phyloP scores from a whole-genome alignment of 225 moss, liverwort and hornwort species.

The Straminergon stramineum region DNA sequence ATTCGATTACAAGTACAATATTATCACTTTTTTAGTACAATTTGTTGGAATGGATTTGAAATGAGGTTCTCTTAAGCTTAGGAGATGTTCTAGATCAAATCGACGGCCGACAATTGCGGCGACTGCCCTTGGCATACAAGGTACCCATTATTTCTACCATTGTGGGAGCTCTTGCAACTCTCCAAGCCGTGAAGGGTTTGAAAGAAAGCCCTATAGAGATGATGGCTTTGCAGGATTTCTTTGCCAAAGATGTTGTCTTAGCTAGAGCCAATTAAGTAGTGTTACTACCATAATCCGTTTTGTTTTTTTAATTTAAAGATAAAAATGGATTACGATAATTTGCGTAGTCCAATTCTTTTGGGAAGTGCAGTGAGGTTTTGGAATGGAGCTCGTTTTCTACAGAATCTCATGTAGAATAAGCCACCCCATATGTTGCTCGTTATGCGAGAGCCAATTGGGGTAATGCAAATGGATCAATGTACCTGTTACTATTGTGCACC shows the following conservation, averaged over 20 bases:
- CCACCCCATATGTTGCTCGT: background rate
- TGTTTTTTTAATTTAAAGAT: background rate
- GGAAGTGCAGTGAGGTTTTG: background rate
- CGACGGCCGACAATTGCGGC: constrained; percentile 76
- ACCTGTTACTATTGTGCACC: background rate
- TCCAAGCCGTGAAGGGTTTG: constrained; percentile 77
- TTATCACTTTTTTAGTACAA: too few species aligned
- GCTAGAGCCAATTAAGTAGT: constrained; percentile 6
- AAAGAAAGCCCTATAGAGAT: constrained; percentile 72
- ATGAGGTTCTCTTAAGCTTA: too few species aligned
- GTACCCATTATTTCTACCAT: constrained; percentile 96
- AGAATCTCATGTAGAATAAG: constrained; percentile 33
- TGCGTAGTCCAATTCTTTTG: constrained; percentile 7
- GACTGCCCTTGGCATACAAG: constrained; percentile 87
- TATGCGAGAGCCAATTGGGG: constrained; percentile 1
- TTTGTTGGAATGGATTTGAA: too few species aligned
- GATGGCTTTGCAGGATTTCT: constrained; percentile 88
- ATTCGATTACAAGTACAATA: too few species aligned
- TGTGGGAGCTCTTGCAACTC: constrained; percentile 70
- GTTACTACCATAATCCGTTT: background rate
- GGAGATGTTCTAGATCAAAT: constrained; percentile 82
- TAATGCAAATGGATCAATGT: background rate
- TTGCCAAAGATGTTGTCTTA: constrained; percentile 26
- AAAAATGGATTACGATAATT: too few species aligned
- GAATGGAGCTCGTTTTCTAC: constrained; percentile 11